Conservation (phyloP, 2,329 filamentous ascomycete species). For the Penicillium sp. region DNA sequence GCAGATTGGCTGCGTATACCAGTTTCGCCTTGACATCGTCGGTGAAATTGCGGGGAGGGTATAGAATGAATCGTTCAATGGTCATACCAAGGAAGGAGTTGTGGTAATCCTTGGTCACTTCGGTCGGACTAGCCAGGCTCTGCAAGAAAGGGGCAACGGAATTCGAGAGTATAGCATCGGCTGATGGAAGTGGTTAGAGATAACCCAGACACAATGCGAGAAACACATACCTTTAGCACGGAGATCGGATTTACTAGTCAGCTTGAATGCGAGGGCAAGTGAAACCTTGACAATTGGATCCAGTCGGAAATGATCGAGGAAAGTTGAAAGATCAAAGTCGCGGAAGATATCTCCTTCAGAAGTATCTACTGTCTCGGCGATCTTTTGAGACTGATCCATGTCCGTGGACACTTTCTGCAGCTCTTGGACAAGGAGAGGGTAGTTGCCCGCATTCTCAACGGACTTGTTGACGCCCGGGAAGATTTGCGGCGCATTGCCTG, state of each 20-base stretch:
- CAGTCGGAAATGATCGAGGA: constrained; percentile 93
- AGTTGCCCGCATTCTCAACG: constrained; percentile 74
- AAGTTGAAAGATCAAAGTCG: constrained; percentile 92
- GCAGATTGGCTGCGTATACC: constrained; percentile 62
- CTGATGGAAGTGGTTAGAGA: constrained; percentile 48
- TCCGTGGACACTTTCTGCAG: constrained; percentile 82
- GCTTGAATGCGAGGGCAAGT: constrained; percentile 84
- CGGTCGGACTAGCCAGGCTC: constrained; percentile 65
- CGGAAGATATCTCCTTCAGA: constrained; percentile 90
- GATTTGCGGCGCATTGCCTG: constrained; percentile 86
- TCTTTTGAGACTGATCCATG: constrained; percentile 78
- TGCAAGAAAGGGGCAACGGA: constrained; percentile 76
- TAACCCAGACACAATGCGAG: not conserved
- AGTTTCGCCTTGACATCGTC: constrained; percentile 68
- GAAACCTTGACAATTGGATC: constrained; percentile 85
- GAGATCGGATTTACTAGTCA: constrained; percentile 74
- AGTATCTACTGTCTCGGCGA: constrained; percentile 88
- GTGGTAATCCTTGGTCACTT: constrained; percentile 64
- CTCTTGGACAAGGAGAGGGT: constrained; percentile 77
- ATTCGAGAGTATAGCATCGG: constrained; percentile 82
- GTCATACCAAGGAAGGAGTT: constrained; percentile 73
- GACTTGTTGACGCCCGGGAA: constrained; percentile 76
- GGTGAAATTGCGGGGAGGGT: constrained; percentile 82
- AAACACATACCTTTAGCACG: constrained; percentile 75
- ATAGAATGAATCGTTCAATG: constrained; percentile 81